Evolutionary conservation across 352 stramenopile genomes (phyloP).

Genomic region (Elongisporangium undulatum): DNA sequence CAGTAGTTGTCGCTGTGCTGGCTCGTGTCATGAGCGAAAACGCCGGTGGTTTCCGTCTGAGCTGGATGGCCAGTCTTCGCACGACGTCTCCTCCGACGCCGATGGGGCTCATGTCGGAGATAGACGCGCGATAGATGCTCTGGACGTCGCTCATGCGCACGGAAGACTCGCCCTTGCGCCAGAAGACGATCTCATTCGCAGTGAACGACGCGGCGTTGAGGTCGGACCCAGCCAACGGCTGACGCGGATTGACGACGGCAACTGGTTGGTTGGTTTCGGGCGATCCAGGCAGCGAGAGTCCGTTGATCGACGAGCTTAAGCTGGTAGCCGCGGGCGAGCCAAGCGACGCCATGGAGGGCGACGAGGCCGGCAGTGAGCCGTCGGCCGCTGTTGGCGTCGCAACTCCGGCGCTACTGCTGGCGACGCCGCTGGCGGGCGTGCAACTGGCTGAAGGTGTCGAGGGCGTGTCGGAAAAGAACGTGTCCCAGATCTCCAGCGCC

Average conservation of each 20-base stretch:
- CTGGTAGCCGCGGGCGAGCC: not conserved
- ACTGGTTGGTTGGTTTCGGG: not conserved
- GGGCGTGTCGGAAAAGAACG: slow-evolving; percentile 31
- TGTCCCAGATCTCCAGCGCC: slow-evolving; percentile 53
- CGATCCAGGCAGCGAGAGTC: not conserved
- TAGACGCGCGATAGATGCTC: slow-evolving; percentile 29
- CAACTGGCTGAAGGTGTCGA: not conserved
- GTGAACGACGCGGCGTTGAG: slow-evolving; percentile 63
- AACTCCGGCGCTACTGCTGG: not conserved
- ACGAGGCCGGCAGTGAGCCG: not conserved
- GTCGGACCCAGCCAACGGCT: slow-evolving; percentile 10
- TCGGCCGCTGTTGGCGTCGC: not conserved
- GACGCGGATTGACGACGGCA: not conserved
- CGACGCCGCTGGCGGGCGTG: not conserved
- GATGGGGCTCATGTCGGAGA: slow-evolving; percentile 36
- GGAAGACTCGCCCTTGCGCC: slow-evolving; percentile 42
- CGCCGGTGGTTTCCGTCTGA: slow-evolving; percentile 30
- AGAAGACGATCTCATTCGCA: slow-evolving; percentile 62
- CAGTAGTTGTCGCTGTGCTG: not conserved
- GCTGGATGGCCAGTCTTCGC: slow-evolving; percentile 32
- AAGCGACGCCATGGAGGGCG: slow-evolving; percentile 16
- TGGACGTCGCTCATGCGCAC: slow-evolving; percentile 25
- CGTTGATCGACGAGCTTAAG: not conserved
- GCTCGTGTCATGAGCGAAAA: slow-evolving; percentile 3
- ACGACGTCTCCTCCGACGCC: slow-evolving; percentile 58